Conservation (phyloP, 2,329 filamentous ascomycete genomes). For the Claviceps capensis region DNA sequence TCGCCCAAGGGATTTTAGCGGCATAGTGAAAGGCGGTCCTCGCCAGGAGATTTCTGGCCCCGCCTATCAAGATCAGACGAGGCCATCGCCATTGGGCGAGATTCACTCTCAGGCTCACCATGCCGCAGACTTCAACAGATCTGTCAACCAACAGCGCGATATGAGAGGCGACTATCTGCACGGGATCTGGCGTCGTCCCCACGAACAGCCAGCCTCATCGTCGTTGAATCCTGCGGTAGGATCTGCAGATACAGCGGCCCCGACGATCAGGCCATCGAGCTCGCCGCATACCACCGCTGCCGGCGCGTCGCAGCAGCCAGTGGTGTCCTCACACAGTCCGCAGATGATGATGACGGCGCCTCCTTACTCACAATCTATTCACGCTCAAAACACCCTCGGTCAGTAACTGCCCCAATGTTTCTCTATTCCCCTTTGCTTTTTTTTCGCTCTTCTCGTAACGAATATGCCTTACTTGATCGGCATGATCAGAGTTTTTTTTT, state of each 20-base stretch:
- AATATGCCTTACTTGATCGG: no score
- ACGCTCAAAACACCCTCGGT: slow-evolving; percentile 56
- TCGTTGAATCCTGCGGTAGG: slow-evolving; percentile 33
- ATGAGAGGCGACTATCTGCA: slow-evolving; percentile 70
- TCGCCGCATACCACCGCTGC: slow-evolving; percentile 44
- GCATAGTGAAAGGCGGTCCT: slow-evolving; percentile 61
- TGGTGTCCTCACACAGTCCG: slow-evolving; percentile 47
- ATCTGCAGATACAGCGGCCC: slow-evolving; percentile 27
- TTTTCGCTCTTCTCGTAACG: neutral
- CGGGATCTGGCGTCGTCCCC: slow-evolving; percentile 67
- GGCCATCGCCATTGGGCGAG: slow-evolving; percentile 62
- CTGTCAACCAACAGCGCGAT: slow-evolving; percentile 64
- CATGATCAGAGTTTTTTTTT: neutral
- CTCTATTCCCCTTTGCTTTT: slow-evolving; percentile 18
- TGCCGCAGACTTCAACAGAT: slow-evolving; percentile 81
- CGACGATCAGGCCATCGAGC: slow-evolving; percentile 40
- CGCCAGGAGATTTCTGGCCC: slow-evolving; percentile 82
- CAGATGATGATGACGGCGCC: slow-evolving; percentile 53
- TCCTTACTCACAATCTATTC: slow-evolving; percentile 57
- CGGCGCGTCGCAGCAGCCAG: slow-evolving; percentile 40
- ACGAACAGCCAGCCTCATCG: slow-evolving; percentile 54
- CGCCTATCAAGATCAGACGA: slow-evolving; percentile 75
- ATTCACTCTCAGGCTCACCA: slow-evolving; percentile 77
- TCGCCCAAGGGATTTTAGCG: slow-evolving; percentile 67
- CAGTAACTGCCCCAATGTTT: slow-evolving; percentile 46